Conservation (phyloP, 257 asterid species). For the Jasminum sambac region DNA sequence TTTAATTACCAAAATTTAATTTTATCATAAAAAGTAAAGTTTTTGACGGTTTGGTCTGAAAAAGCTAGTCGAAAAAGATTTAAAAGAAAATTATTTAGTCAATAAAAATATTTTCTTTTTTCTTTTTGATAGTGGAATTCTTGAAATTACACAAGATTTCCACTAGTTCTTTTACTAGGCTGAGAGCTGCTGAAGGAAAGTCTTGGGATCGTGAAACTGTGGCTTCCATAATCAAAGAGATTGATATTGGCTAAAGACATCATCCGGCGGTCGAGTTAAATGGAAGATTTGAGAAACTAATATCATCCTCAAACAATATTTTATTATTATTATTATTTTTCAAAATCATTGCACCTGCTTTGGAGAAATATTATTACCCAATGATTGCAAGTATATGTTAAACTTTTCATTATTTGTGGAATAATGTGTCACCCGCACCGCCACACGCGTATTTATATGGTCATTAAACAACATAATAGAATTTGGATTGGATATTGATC, state of each 20-base stretch:
- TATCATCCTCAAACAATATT: neutral
- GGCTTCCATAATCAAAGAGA: too few relatives aligned
- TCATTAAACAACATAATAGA: neutral
- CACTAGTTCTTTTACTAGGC: too few relatives aligned
- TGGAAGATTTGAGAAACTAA: neutral
- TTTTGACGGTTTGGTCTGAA: too few relatives aligned
- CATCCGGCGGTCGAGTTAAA: neutral
- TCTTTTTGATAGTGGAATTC: too few relatives aligned
- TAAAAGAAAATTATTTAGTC: too few relatives aligned
- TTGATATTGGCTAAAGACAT: neutral
- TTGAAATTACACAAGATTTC: too few relatives aligned
- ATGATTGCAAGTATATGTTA: neutral
- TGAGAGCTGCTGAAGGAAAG: too few relatives aligned
- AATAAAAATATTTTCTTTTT: too few relatives aligned
- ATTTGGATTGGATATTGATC: constrained; percentile 2
- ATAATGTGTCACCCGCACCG: constrained; percentile 2
- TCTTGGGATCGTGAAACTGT: too few relatives aligned
- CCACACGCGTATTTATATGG: neutral
- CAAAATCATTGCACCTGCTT: neutral
- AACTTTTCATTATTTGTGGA: constrained; percentile 5
- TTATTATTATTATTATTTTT: neutral
- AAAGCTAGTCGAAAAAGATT: too few relatives aligned
- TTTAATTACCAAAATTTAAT: too few relatives aligned
- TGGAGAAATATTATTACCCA: neutral
- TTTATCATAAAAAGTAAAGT: too few relatives aligned